These are phyloP conservation scores for Ceratobasidium sp. DNA, from an alignment of 1,284 basidiomycete species.

Conservation along the genomic window DNA sequence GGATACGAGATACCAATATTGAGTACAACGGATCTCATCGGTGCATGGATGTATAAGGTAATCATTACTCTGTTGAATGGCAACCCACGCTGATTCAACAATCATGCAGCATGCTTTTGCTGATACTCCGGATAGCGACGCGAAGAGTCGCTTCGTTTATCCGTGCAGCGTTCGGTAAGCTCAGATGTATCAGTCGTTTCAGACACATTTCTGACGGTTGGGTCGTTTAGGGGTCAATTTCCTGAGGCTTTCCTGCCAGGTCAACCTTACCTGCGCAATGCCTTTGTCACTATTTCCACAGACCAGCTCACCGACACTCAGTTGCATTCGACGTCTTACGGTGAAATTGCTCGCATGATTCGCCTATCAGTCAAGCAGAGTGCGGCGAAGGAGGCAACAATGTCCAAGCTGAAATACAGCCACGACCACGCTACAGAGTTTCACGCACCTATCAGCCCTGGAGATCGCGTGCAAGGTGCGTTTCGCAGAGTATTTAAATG, in stretches of 20 bases:
- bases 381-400: neutral
- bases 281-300: neutral
- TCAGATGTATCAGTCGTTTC: neutral
- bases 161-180: constrained; percentile 6
- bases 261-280: constrained; percentile 6
- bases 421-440: constrained; percentile 13
- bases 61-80: neutral
- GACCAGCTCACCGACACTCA: constrained; percentile 10
- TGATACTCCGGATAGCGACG: neutral
- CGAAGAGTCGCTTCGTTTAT: constrained; percentile 13
- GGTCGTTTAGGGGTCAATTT: neutral
- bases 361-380: neutral
- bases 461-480: constrained; percentile 13
- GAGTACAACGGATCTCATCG: constrained; percentile 19
- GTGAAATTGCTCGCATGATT: constrained; percentile 21
- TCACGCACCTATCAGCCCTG: constrained; percentile 11
- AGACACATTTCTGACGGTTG: neutral
- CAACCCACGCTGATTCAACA: neutral
- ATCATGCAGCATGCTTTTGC: constrained; percentile 9
- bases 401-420: constrained; percentile 9
- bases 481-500: neutral
- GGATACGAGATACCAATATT: neutral
- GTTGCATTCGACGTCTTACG: constrained; percentile 6
- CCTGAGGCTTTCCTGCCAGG: constrained; percentile 3
- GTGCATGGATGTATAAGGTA: constrained; percentile 32